Base-by-base conservation (phyloP, 176 grass and related monocot genomes). In the Oryza nivara region DNA sequence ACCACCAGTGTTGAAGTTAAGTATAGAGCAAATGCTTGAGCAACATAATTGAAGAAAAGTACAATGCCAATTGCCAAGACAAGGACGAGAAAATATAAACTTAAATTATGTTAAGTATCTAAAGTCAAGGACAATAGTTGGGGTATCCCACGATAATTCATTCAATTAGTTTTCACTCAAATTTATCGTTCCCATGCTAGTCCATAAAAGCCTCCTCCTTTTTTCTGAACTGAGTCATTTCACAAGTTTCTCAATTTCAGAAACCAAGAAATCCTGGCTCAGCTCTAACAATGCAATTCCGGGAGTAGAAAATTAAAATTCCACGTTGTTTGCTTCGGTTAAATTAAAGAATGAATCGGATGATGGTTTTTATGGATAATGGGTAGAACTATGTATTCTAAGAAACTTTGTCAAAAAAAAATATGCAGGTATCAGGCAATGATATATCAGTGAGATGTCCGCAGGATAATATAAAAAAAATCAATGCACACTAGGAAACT, bases 1-100 rank as follows among this genome's bases (percentile, higher is more conserved):
- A 65, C 63, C 75, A 90, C 28, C 74, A 70, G 61, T 83, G 70
- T 23, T 35, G 56, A 75, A 82, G 73, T 66, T 36, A 82, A 73
- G 79, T 82, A 70, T 76, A 81, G 78, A 85, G 56, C 65, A 58
- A 79, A 46, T 43, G 60, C 45, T 47, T 65, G 38, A 46, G 40
- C 13, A 79, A 44, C n/a, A 41, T 23, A 74, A 64, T 64, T 70
- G 65, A 75, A 65, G 44, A 75, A 35, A n/a, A 77, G 2, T 30
- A 47, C 12, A 46, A 77, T 61, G 28, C 38, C 46, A 67, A 46
- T 72, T 61, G 28, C 38, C 46, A 67, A 69, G 47, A 79, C 47
- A 80, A 43, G 19, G 28, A 34, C 46, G 70, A 49, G 46, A 10
- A 80, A 74, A 71, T 52, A 36, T 28, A 70, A 23, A 82, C 19